These are phyloP conservation scores for Pluteus cervinus DNA, from an alignment of 768 basidiomycete species.

Conservation along the genomic window DNA sequence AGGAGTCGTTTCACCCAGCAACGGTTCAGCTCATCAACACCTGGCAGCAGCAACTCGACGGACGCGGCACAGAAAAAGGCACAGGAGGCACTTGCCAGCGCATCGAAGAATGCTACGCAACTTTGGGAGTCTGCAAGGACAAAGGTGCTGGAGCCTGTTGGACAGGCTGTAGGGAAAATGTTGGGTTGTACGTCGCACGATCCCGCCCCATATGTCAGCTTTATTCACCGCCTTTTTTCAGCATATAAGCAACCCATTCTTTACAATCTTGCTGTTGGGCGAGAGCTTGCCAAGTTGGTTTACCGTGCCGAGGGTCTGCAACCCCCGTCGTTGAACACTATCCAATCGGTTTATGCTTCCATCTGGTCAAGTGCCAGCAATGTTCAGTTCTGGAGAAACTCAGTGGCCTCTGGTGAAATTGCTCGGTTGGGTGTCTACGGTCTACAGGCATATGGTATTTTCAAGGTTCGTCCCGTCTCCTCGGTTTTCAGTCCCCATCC, in stretches of 20 bases:
- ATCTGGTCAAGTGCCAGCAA: constrained; percentile 59
- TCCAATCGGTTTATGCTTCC: constrained; percentile 55
- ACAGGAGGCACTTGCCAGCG: constrained; percentile 55
- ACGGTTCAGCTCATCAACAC: too few species aligned
- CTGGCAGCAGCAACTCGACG: too few species aligned
- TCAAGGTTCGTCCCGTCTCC: constrained; percentile 54
- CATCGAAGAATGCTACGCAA: constrained; percentile 51
- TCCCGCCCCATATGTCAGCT: background rate
- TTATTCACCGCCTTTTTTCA: constrained; percentile 10
- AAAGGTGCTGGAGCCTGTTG: constrained; percentile 37
- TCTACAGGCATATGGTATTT: constrained; percentile 85
- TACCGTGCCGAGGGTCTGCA: constrained; percentile 67
- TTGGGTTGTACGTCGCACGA: constrained; percentile 35
- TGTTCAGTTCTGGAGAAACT: constrained; percentile 54
- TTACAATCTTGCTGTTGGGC: constrained; percentile 75
- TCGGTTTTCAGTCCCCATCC: background rate
- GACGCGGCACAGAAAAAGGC: constrained; percentile 63
- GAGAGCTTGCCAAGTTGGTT: constrained; percentile 71
- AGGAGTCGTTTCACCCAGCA: too few species aligned
- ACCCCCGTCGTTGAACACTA: constrained; percentile 55
- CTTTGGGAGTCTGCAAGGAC: constrained; percentile 45
- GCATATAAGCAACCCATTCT: constrained; percentile 73
- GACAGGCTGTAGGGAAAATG: constrained; percentile 48
- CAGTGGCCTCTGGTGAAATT: constrained; percentile 59
- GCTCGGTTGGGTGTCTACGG: constrained; percentile 67